phyloP scores from a whole-genome alignment of 441 rosid genomes.

The Kokia cookei region DNA sequence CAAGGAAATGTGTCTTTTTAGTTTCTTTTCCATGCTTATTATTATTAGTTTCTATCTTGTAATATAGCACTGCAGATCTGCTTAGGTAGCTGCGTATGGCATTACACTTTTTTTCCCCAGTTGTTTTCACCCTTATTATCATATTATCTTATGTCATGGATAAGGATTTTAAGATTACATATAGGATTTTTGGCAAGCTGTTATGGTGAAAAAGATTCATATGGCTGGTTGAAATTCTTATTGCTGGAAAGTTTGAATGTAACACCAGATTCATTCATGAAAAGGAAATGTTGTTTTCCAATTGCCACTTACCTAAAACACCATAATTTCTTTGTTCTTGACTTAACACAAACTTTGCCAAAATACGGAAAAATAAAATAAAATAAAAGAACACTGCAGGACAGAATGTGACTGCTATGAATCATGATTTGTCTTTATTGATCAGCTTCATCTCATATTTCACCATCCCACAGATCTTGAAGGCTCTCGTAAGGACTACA shows the following conservation, averaged over 20 bases:
- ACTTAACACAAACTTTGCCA: neutral
- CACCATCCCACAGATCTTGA: constrained; percentile 54
- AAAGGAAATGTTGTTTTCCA: neutral
- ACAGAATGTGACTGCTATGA: too few species aligned
- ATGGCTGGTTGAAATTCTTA: neutral
- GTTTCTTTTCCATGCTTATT: neutral
- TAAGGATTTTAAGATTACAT: neutral
- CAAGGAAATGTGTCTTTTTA: neutral
- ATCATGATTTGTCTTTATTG: neutral
- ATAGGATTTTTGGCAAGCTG: neutral
- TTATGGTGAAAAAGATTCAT: neutral
- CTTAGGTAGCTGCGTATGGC: neutral
- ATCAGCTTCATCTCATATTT: constrained; percentile 26
- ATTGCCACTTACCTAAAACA: neutral
- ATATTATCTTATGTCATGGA: neutral
- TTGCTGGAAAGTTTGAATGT: neutral
- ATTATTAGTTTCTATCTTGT: neutral
- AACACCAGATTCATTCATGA: neutral
- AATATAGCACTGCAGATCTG: neutral
- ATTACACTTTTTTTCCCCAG: neutral
- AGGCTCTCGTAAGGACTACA: constrained; percentile 47
- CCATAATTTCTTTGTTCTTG: neutral
- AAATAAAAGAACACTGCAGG: too few species aligned
- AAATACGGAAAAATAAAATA: neutral
- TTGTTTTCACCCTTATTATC: neutral